These are phyloP conservation scores for Leccinum pallidistipes DNA, from an alignment of 1,284 basidiomycete genomes.

Conservation along the genomic window DNA sequence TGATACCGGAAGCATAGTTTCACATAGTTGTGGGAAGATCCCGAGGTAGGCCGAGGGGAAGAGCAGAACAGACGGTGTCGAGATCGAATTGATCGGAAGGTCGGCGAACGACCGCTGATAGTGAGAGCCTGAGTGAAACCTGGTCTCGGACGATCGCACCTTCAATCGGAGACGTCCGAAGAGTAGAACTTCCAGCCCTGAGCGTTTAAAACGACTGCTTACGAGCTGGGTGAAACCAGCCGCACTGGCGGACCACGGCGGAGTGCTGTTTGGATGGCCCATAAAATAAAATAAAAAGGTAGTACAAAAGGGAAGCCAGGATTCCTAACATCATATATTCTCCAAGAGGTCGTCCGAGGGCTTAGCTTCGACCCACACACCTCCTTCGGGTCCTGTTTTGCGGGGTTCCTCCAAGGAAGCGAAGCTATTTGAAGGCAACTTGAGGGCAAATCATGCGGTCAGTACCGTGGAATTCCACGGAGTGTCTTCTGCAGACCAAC, in stretches of 20 bases:
- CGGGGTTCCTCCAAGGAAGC: constrained; percentile 19
- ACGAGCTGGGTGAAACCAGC: constrained; percentile 14
- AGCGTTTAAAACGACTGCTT: neutral
- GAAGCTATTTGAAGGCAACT: constrained; percentile 17
- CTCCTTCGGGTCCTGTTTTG: constrained; percentile 23
- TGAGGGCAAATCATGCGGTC: constrained; percentile 16
- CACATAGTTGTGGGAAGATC: neutral
- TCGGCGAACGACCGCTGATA: constrained; percentile 9
- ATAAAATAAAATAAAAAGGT: constrained; percentile 3
- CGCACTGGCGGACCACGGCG: neutral
- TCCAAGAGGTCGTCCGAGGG: constrained; percentile 11
- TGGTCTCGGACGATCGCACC: neutral
- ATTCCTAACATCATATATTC: constrained; percentile 6
- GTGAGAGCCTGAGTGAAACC: constrained; percentile 17
- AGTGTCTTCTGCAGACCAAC: constrained; percentile 6
- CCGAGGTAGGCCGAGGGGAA: neutral
- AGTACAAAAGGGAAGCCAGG: constrained; percentile 5
- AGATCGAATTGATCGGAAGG: constrained; percentile 6
- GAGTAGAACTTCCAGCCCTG: neutral
- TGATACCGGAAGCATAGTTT: neutral
- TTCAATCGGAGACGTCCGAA: neutral
- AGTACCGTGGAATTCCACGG: constrained; percentile 28
- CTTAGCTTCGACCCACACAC: constrained; percentile 21
- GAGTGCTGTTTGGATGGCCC: constrained; percentile 1
- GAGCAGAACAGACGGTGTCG: neutral